Percentiles rank a stretch among this genome's conserved stretches.
phyloP scores from a whole-genome alignment of 139 green algal species.

The Chlamydomonas asymmetrica region DNA sequence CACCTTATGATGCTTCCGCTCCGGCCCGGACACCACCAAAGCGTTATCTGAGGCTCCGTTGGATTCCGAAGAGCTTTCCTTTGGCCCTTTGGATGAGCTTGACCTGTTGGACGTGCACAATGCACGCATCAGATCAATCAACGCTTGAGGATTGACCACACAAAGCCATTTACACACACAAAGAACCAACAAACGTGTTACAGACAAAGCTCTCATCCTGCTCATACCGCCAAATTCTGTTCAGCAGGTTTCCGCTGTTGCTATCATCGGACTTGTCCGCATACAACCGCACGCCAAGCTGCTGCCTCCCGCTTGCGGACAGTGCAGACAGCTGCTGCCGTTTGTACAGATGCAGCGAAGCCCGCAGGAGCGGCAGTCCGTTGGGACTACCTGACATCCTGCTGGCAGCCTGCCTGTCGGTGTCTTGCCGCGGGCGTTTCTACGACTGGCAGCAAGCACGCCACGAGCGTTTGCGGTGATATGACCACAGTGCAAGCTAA shows the following conservation, averaged over 20 bases:
- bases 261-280: too few relatives aligned
- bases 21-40: conserved; percentile 30
- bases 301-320: background rate
- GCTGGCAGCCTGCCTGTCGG: too few relatives aligned
- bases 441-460: too few relatives aligned
- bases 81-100: background rate
- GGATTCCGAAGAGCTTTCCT: background rate
- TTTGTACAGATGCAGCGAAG: background rate
- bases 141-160: background rate
- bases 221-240: conserved; percentile 14
- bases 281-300: too few relatives aligned
- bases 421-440: too few relatives aligned
- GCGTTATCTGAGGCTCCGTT: conserved; percentile 7
- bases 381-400: too few relatives aligned
- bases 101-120: background rate
- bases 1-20: conserved; percentile 44
- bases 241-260: too few relatives aligned
- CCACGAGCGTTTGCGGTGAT: too few relatives aligned
- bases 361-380: background rate
- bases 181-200: too few relatives aligned
- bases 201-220: background rate
- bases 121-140: background rate
- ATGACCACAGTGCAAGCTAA: too few relatives aligned
- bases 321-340: background rate
- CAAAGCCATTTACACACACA: background rate